Conservation (phyloP, 2,329 filamentous ascomycete genomes). For the Madurella mycetomatis region DNA sequence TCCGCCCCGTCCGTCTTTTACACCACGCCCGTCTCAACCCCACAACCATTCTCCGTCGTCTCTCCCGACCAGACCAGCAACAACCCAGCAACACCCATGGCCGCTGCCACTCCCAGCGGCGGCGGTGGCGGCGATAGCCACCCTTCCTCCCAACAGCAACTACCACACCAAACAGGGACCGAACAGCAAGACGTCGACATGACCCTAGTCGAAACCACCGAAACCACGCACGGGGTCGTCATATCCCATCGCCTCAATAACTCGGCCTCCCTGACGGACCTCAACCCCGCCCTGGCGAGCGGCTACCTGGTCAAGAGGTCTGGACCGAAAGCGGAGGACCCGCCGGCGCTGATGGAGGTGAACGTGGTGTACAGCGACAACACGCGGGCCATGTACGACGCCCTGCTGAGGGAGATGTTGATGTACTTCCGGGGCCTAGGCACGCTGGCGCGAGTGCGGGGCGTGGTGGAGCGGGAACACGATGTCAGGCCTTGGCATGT, state of each 20-base stretch:
- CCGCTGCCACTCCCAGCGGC: constrained; percentile 28
- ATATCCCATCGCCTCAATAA: constrained; percentile 62
- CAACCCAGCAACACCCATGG: constrained; percentile 47
- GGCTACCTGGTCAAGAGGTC: constrained; percentile 64
- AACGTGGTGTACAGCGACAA: constrained; percentile 58
- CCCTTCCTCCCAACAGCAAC: not conserved
- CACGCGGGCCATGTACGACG: constrained; percentile 52
- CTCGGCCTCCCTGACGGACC: constrained; percentile 50
- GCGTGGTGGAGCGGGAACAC: constrained; percentile 53
- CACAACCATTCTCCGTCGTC: constrained; percentile 51
- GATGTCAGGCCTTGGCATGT: constrained; percentile 76
- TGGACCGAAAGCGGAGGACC: constrained; percentile 51
- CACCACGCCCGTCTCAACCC: constrained; percentile 65
- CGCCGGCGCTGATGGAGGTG: constrained; percentile 58
- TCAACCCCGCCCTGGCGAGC: constrained; percentile 55
- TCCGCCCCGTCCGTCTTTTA: constrained; percentile 44
- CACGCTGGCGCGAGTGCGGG: constrained; percentile 63
- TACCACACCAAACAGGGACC: constrained; percentile 22
- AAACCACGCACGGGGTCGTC: constrained; percentile 72
- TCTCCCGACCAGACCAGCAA: constrained; percentile 57
- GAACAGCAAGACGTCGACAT: constrained; percentile 51
- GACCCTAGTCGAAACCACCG: constrained; percentile 65
- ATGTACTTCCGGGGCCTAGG: constrained; percentile 64
- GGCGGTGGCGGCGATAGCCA: not conserved
- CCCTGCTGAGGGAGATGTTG: constrained; percentile 65